phyloP scores from a whole-genome alignment of 2,329 filamentous ascomycete species.

The Cladosporium phlei region DNA sequence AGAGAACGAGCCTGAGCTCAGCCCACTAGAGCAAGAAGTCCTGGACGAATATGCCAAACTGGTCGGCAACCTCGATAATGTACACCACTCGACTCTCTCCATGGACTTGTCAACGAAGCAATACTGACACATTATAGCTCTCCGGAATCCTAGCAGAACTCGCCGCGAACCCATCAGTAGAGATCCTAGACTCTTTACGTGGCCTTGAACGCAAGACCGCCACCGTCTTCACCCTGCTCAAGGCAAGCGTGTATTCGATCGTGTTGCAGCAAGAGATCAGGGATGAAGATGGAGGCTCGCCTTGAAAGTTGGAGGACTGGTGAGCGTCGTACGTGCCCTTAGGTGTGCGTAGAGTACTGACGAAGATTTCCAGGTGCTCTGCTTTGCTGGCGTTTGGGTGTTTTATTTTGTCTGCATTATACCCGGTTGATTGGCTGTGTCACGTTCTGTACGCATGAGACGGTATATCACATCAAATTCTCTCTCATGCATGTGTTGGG shows the following conservation, averaged over 20 bases:
- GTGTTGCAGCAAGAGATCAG: slow-evolving; percentile 95
- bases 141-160: slow-evolving; percentile 60
- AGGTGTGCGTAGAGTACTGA: not conserved
- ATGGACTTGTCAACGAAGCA: too few species aligned
- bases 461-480: too few species aligned
- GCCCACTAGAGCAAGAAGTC: slow-evolving; percentile 76
- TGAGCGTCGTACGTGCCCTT: too few species aligned
- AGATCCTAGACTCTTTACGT: slow-evolving; percentile 79
- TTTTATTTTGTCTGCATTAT: not conserved
- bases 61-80: slow-evolving; percentile 86
- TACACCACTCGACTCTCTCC: slow-evolving; percentile 39
- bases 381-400: not conserved
- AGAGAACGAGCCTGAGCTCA: slow-evolving; percentile 13
- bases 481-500: too few species aligned
- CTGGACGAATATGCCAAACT: slow-evolving; percentile 88
- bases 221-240: slow-evolving; percentile 89
- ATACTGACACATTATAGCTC: slow-evolving; percentile 32
- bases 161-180: slow-evolving; percentile 60
- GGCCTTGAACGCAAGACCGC: slow-evolving; percentile 91
- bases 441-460: not conserved
- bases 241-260: slow-evolving; percentile 98
- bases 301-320: not conserved
- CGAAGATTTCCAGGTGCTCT: not conserved
- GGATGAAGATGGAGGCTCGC: slow-evolving; percentile 49
- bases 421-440: not conserved